phyloP scores from a whole-genome alignment of 108 stramenopile genomes.

The Cafeteria roenbergensis region DNA sequence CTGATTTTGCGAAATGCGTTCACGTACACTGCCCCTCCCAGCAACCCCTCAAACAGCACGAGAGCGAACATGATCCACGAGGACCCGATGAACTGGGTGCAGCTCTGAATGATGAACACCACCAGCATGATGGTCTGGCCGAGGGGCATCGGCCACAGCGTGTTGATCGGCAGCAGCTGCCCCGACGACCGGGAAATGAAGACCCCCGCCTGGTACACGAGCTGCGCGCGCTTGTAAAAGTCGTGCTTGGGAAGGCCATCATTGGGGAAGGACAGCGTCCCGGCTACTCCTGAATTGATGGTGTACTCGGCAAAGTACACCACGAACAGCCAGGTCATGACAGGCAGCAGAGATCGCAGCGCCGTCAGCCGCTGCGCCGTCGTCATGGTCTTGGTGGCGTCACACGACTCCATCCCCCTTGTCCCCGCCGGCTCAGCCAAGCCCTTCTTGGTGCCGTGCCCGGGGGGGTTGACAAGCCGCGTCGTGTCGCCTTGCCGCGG shows the following conservation, averaged over 20 bases:
- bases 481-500: too few relatives aligned
- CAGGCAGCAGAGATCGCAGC: too few relatives aligned
- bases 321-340: not conserved
- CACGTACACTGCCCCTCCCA: not conserved
- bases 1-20: not conserved
- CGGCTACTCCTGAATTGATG: not conserved
- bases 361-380: too few relatives aligned
- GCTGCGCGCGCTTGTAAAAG: not conserved
- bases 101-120: not conserved
- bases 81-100: not conserved
- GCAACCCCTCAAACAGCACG: not conserved
- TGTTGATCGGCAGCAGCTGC: not conserved
- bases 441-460: too few relatives aligned
- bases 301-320: slow-evolving; percentile 1
- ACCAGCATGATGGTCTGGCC: not conserved
- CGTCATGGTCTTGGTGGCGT: too few relatives aligned
- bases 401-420: too few relatives aligned
- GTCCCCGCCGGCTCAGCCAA: too few relatives aligned
- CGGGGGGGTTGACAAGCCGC: too few relatives aligned
- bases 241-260: not conserved
- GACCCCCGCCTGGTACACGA: not conserved
- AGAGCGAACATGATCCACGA: not conserved
- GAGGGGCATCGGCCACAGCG: slow-evolving; percentile 1
- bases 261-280: not conserved
- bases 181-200: not conserved